Evolutionary conservation across 148 eudicot genomes (phyloP).

Genomic region (Simmondsia chinensis): DNA sequence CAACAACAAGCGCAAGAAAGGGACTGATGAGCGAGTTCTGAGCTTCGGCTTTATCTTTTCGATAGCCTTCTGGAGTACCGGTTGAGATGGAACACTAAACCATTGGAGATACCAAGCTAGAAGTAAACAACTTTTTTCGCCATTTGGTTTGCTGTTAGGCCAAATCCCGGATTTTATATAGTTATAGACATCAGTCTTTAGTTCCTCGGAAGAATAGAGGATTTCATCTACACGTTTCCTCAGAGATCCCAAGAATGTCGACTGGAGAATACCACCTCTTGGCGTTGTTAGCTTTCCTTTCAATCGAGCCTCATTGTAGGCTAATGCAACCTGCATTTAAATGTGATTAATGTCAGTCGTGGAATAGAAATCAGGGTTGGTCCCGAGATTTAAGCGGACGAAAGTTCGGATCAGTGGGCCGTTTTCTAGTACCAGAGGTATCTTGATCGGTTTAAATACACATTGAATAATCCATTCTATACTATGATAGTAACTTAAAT

Average conservation of each 20-base stretch:
- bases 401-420: too few relatives aligned
- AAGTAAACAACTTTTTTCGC: slow-evolving; percentile 24
- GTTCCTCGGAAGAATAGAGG: slow-evolving; percentile 17
- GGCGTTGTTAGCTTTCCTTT: slow-evolving; percentile 39
- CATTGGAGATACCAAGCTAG: slow-evolving; percentile 95
- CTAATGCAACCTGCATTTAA: slow-evolving; percentile 63
- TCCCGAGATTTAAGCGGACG: neutral
- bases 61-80: slow-evolving; percentile 26
- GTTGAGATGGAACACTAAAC: slow-evolving; percentile 64
- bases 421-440: too few relatives aligned
- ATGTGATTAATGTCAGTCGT: neutral
- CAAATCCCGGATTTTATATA: slow-evolving; percentile 55
- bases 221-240: slow-evolving; percentile 71
- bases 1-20: slow-evolving; percentile 55
- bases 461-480: too few relatives aligned
- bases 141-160: slow-evolving; percentile 36
- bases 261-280: slow-evolving; percentile 65
- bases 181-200: slow-evolving; percentile 25
- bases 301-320: slow-evolving; percentile 71
- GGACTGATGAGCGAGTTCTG: slow-evolving; percentile 28
- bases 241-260: slow-evolving; percentile 66
- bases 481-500: too few relatives aligned
- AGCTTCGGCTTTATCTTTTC: slow-evolving; percentile 33
- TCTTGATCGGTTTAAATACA: too few relatives aligned
- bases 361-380: neutral